Conservation (phyloP, 352 stramenopile species). For the Globisporangium carolinianum region DNA sequence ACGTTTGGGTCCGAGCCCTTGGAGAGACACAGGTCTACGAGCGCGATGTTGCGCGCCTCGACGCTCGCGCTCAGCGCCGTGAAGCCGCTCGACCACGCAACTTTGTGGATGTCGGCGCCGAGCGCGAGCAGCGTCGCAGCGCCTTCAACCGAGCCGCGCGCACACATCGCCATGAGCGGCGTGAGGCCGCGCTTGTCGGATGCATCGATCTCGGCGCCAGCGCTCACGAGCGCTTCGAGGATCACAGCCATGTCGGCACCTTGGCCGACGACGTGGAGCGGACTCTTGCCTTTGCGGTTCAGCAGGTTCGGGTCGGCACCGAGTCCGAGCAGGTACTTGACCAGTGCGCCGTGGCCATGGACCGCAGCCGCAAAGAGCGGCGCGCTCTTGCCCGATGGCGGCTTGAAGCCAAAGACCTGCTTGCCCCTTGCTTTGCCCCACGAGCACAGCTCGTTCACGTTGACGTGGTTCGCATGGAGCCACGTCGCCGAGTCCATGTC, state of each 20-base stretch:
- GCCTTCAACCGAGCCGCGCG: constrained; percentile 52
- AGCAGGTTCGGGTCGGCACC: constrained; percentile 46
- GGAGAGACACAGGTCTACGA: constrained; percentile 65
- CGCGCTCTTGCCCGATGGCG: constrained; percentile 40
- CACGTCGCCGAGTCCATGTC: constrained; percentile 65
- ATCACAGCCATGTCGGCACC: constrained; percentile 53
- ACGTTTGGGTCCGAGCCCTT: constrained; percentile 63
- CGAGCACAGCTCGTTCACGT: constrained; percentile 57
- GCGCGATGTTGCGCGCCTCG: constrained; percentile 21
- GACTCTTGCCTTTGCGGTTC: constrained; percentile 50
- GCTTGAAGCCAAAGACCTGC: constrained; percentile 64
- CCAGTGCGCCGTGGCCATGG: constrained; percentile 49
- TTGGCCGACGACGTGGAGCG: constrained; percentile 58
- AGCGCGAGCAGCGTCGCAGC: constrained; percentile 60
- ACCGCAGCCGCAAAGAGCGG: constrained; percentile 58
- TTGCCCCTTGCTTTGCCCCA: constrained; percentile 71
- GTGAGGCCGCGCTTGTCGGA: constrained; percentile 61
- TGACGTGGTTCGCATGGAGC: constrained; percentile 39
- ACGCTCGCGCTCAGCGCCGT: constrained; percentile 64
- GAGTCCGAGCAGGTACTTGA: constrained; percentile 55
- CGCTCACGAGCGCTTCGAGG: constrained; percentile 51
- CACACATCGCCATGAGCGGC: constrained; percentile 76
- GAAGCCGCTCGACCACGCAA: constrained; percentile 75
- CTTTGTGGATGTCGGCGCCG: constrained; percentile 47
- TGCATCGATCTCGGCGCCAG: constrained; percentile 50